Evolutionary conservation across 23 red algal species (phyloP).

Genomic region (Cyanidiococcus yangmingshanensis): DNA sequence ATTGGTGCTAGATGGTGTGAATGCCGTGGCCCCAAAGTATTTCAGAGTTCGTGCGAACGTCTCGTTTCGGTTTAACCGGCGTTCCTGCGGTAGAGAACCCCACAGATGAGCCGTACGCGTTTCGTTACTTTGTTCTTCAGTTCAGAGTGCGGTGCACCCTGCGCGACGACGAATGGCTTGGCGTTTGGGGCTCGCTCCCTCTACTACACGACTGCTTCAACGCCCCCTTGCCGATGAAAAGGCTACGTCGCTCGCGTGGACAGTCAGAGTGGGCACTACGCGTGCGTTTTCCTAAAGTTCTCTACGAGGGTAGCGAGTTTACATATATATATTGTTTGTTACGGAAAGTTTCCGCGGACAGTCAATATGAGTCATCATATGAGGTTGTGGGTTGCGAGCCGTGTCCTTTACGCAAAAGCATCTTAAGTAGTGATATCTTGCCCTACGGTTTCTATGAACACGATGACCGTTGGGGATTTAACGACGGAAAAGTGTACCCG

Average conservation of each 20-base stretch:
- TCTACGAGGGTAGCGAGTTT: conserved; percentile 10
- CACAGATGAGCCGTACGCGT: not conserved
- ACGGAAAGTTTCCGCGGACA: not conserved
- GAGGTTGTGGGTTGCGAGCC: conserved; percentile 17
- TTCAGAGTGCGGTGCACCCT: not conserved
- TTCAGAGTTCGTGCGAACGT: not conserved
- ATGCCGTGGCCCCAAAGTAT: not conserved
- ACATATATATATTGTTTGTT: conserved; percentile 3
- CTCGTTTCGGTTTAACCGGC: not conserved
- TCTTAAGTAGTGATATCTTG: conserved; percentile 11
- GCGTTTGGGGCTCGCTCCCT: conserved; percentile 15
- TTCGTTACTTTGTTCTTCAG: conserved; percentile 16
- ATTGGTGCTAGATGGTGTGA: no score
- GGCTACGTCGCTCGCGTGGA: not conserved
- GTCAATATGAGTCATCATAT: not conserved
- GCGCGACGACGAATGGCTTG: conserved; percentile 13
- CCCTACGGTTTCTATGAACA: conserved; percentile 19
- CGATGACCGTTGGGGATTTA: not conserved
- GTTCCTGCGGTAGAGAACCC: not conserved
- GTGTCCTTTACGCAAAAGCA: conserved; percentile 11
- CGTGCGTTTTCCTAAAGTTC: conserved; percentile 3
- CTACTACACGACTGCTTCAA: conserved; percentile 14
- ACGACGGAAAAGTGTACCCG: conserved; percentile 7
- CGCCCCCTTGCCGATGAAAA: conserved; percentile 10
- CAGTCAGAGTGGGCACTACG: conserved; percentile 9